Percentiles rank a stretch among this genome's conserved stretches.
phyloP scores from a whole-genome alignment of 2,329 filamentous ascomycete species.

The Alternaria arbusti region DNA sequence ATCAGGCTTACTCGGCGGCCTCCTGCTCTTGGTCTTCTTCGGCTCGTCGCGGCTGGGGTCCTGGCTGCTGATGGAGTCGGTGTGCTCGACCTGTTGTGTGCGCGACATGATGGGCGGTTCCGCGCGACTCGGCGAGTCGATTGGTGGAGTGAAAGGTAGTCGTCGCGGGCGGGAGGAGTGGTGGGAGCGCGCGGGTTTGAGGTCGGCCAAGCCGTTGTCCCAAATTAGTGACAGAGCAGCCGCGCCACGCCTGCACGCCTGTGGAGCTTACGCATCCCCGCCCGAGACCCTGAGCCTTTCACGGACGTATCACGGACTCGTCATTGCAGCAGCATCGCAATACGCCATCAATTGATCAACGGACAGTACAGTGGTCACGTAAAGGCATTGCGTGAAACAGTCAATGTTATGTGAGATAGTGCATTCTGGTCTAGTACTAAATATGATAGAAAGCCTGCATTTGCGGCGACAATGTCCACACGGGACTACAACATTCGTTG shows the following conservation, averaged over 20 bases:
- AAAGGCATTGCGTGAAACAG: neutral
- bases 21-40: slow-evolving; percentile 82
- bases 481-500: slow-evolving; percentile 13
- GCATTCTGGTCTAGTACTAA: slow-evolving; percentile 20
- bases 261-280: slow-evolving; percentile 22
- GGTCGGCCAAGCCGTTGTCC: slow-evolving; percentile 26
- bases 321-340: neutral
- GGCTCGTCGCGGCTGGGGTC: slow-evolving; percentile 49
- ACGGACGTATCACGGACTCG: neutral
- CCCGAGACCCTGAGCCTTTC: slow-evolving; percentile 23
- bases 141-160: slow-evolving; percentile 23
- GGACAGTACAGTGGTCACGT: neutral
- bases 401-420: neutral
- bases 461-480: slow-evolving; percentile 15
- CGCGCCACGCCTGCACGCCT: slow-evolving; percentile 27
- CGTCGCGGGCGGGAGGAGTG: slow-evolving; percentile 11
- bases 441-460: slow-evolving; percentile 10
- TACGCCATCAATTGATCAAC: neutral
- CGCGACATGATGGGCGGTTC: slow-evolving; percentile 52
- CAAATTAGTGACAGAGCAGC: slow-evolving; percentile 31
- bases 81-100: slow-evolving; percentile 51
- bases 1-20: slow-evolving; percentile 77
- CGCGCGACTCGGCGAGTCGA: slow-evolving; percentile 39
- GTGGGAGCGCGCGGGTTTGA: slow-evolving; percentile 30
- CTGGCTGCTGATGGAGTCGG: slow-evolving; percentile 53